Conservation (phyloP, 2,329 filamentous ascomycete genomes). For the Claviceps capensis region DNA sequence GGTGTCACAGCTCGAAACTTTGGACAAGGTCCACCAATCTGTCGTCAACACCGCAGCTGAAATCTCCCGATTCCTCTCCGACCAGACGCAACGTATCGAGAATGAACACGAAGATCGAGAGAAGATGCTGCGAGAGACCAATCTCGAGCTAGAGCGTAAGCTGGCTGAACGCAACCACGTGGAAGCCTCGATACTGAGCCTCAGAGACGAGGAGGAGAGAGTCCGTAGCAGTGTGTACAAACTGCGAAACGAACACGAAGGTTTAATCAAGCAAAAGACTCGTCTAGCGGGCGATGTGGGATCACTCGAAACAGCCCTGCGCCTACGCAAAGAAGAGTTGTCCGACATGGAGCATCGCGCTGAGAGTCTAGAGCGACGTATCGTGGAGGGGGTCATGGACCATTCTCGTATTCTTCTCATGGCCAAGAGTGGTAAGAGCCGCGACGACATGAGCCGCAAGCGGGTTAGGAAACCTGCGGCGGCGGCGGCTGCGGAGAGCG, state of each 20-base stretch:
- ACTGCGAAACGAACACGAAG: conserved; percentile 58
- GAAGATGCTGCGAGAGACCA: conserved; percentile 66
- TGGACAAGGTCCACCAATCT: conserved; percentile 81
- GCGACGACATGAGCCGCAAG: conserved; percentile 46
- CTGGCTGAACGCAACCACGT: conserved; percentile 51
- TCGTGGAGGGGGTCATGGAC: conserved; percentile 90
- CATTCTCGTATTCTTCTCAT: conserved; percentile 86
- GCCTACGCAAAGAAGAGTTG: conserved; percentile 80
- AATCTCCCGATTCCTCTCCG: conserved; percentile 67
- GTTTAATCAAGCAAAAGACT: conserved; percentile 63
- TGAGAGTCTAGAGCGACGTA: conserved; percentile 78
- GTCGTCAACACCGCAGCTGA: conserved; percentile 75
- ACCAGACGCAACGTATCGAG: conserved; percentile 59
- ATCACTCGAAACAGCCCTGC: conserved; percentile 78
- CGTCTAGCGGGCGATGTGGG: conserved; percentile 75
- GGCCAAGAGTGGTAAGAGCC: conserved; percentile 43
- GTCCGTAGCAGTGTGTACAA: conserved; percentile 41
- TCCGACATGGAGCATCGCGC: conserved; percentile 82
- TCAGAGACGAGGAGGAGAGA: conserved; percentile 38
- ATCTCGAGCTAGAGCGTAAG: conserved; percentile 66
- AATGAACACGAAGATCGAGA: conserved; percentile 70
- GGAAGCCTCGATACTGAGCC: conserved; percentile 37
- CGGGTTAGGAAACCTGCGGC: conserved; percentile 30
- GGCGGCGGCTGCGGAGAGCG: conserved; percentile 9
- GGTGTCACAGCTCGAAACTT: conserved; percentile 60